Evolutionary conservation across 176 grass and related monocot species (phyloP), one percentile per base, ranked within the genome.

Genomic region (Dendrocalamus sinicus): DNA sequence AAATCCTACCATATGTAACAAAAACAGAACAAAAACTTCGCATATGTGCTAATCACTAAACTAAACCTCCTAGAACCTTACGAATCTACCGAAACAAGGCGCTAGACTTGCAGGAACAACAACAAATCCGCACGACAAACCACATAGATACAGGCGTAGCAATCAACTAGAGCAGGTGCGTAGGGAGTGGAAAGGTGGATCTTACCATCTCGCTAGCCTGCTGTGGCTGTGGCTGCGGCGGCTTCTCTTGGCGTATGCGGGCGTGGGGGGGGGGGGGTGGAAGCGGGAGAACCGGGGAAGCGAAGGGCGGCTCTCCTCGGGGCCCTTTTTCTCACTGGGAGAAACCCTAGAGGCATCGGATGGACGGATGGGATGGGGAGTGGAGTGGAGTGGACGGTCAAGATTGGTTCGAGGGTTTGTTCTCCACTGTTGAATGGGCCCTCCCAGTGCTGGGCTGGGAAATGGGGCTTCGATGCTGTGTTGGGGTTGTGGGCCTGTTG

Each of bases 141-240:
- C 11, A 62, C 59, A 62, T 0, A 24, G 7, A 35, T 0, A 58
- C 10, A 10, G 30, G 41, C 10, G 69, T 14, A 35, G 22, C 28
- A 20, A 57, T 22, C 11, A 23, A 82, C 8, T 7, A 20, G 1
- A 68, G 14, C 2, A 37, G 28, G 6, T 13, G 6, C 24, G 14
- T 7, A 26, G 2, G 12, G 26, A 48, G 28, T 0, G 8, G 10
- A 19, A 51, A 52, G 51, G 4, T 4, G 11, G 72, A 77, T 77
- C 89, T 63, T 88, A 93, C 91, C 88, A 93, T 90, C 59, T 86
- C 69, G 40, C 77, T 88, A 22, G 35, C 46, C 73, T 80, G 84
- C 26, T 52, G 51, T 28, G 35, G 20, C 57, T 72, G 57, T n/a
- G 41, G 37, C 73, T 4, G 67, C 65, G 57, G 72, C 84, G n/a